Conservation (phyloP, 2,329 filamentous ascomycete genomes). For the Metarhizium rileyi region DNA sequence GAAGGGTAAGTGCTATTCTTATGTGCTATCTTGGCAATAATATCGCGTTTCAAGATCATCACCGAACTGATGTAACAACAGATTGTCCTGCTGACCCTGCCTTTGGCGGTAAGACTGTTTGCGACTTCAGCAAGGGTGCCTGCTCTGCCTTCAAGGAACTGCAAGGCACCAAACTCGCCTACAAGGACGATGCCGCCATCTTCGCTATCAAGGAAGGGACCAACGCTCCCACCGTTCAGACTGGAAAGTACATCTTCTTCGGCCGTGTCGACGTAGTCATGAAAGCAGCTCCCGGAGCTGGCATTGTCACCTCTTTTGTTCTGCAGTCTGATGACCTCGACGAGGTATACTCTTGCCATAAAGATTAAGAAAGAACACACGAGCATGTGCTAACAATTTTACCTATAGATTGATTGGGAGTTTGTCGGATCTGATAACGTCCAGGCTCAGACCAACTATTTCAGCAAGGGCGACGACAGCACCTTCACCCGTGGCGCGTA, state of each 20-base stretch:
- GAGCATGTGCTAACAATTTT: background rate
- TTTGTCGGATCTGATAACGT: slow-evolving; percentile 60
- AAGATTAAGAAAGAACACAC: no score
- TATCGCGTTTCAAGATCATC: background rate
- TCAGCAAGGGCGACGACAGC: slow-evolving; percentile 61
- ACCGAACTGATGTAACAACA: slow-evolving; percentile 14
- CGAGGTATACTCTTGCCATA: slow-evolving; percentile 17
- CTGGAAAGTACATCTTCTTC: slow-evolving; percentile 92
- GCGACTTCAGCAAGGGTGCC: slow-evolving; percentile 69
- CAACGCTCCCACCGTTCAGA: slow-evolving; percentile 63
- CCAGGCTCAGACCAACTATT: slow-evolving; percentile 80
- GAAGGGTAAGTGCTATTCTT: slow-evolving; percentile 29
- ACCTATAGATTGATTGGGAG: slow-evolving; percentile 64
- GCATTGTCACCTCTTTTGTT: slow-evolving; percentile 84
- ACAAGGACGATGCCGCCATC: slow-evolving; percentile 39
- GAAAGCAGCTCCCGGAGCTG: slow-evolving; percentile 68
- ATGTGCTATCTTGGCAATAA: background rate
- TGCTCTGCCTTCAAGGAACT: slow-evolving; percentile 45
- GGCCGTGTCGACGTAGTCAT: slow-evolving; percentile 73
- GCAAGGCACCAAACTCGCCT: slow-evolving; percentile 37
- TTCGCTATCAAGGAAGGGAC: slow-evolving; percentile 59
- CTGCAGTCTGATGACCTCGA: slow-evolving; percentile 86
- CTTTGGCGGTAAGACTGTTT: slow-evolving; percentile 47
- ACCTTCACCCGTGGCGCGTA: slow-evolving; percentile 60
- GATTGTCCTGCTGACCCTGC: slow-evolving; percentile 68